phyloP scores from a whole-genome alignment of 2,329 filamentous ascomycete genomes.

The Verticillium zaregamsianum region DNA sequence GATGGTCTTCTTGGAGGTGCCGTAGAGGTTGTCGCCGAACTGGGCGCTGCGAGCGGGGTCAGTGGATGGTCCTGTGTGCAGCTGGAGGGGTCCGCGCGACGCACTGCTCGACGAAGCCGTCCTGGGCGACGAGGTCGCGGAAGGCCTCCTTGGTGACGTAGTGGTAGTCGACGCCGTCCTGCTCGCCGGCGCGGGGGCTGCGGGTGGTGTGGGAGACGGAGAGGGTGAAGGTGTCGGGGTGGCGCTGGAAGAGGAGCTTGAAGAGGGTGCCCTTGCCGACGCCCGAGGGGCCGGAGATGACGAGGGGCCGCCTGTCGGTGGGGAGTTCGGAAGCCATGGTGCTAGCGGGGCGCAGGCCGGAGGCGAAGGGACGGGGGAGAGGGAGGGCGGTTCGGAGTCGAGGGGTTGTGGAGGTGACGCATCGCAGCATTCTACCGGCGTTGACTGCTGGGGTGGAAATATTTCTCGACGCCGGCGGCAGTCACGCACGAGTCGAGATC shows the following conservation, averaged over 20 bases:
- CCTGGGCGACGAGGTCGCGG: conserved; percentile 58
- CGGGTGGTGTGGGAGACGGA: conserved; percentile 77
- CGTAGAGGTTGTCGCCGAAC: conserved; percentile 84
- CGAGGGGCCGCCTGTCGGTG: conserved; percentile 59
- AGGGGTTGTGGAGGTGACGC: neutral
- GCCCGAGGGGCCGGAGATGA: conserved; percentile 77
- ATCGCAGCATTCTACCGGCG: neutral
- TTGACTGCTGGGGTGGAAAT: neutral
- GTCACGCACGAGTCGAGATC: neutral
- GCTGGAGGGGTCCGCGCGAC: neutral
- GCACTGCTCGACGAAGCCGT: conserved; percentile 72
- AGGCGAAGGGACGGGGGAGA: neutral
- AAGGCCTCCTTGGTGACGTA: conserved; percentile 68
- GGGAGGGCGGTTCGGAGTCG: neutral
- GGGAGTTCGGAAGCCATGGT: conserved; percentile 22
- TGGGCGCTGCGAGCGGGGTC: conserved; percentile 50
- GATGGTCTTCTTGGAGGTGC: conserved; percentile 77
- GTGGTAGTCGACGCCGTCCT: conserved; percentile 76
- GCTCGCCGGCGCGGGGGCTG: conserved; percentile 67
- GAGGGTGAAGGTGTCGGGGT: conserved; percentile 48
- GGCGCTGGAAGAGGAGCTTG: conserved; percentile 59
- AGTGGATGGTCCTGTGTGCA: neutral
- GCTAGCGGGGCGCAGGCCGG: conserved; percentile 9
- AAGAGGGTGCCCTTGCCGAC: conserved; percentile 80
- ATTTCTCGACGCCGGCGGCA: neutral